phyloP scores from a whole-genome alignment of 1,139 yeast species.

The Arxiozyma bovina region DNA sequence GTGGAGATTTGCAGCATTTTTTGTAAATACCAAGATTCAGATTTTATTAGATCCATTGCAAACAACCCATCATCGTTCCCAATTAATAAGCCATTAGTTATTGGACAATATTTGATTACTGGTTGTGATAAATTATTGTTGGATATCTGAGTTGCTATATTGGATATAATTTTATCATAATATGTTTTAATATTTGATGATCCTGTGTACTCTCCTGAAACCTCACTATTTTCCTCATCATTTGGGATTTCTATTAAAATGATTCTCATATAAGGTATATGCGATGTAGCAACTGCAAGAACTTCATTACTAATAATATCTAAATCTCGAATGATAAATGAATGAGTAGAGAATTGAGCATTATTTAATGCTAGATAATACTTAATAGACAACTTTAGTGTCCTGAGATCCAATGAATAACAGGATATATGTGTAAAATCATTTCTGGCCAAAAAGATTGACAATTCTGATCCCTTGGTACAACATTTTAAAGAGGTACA shows the following conservation, averaged over 20 bases:
- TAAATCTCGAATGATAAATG: slow-evolving; percentile 53
- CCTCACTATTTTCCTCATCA: background rate
- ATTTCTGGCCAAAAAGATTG: slow-evolving; percentile 46
- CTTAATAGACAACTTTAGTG: slow-evolving; percentile 27
- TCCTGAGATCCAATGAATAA: slow-evolving; percentile 27
- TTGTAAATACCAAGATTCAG: slow-evolving; percentile 29
- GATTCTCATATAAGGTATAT: slow-evolving; percentile 65
- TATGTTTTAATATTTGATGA: slow-evolving; percentile 14
- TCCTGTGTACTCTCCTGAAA: background rate
- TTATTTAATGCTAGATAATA: slow-evolving; percentile 58
- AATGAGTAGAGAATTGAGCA: slow-evolving; percentile 62
- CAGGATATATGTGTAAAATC: slow-evolving; percentile 51
- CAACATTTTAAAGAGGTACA: slow-evolving; percentile 43
- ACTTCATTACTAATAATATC: slow-evolving; percentile 23
- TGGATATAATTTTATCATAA: slow-evolving; percentile 43
- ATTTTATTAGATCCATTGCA: slow-evolving; percentile 44
- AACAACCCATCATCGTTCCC: slow-evolving; percentile 63
- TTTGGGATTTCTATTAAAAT: slow-evolving; percentile 41
- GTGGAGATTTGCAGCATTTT: background rate
- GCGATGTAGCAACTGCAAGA: slow-evolving; percentile 60
- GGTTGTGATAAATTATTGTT: slow-evolving; percentile 66
- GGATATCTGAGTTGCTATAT: slow-evolving; percentile 53
- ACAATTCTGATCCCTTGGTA: slow-evolving; percentile 23
- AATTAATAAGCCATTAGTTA: slow-evolving; percentile 49
- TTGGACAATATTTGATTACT: slow-evolving; percentile 36